Percentiles rank a stretch among this genome's conserved stretches.
Conservation (phyloP, 139 green algal species). For the Astrephomene gubernaculifera region DNA sequence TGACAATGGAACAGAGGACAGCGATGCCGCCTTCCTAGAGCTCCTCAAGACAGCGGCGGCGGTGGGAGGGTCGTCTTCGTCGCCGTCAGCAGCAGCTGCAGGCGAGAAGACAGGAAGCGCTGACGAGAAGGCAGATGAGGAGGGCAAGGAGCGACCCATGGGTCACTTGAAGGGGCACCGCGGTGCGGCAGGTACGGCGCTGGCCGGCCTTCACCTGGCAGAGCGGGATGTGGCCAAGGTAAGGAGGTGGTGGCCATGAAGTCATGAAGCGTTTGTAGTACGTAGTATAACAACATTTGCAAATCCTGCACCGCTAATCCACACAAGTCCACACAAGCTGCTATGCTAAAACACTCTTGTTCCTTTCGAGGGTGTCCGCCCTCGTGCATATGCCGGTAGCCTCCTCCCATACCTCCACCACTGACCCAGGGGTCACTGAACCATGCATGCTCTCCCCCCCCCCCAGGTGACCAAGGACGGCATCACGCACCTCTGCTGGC, state of each 20-base stretch:
- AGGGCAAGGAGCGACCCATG: neutral
- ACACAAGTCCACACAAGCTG: no score
- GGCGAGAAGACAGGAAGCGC: no score
- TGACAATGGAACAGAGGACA: constrained; percentile 31
- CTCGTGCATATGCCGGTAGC: no score
- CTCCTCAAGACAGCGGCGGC: neutral
- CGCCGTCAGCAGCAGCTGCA: neutral
- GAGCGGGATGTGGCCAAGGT: constrained; percentile 48
- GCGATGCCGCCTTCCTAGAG: constrained; percentile 48
- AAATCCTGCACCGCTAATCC: no score
- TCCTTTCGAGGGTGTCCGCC: no score
- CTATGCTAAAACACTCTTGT: no score
- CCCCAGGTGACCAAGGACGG: constrained; percentile 47
- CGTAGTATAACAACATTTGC: no score
- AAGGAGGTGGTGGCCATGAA: no score
- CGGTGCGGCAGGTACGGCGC: neutral
- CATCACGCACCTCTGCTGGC: constrained; percentile 31
- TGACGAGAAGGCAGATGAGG: no score
- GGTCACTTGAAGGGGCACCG: neutral
- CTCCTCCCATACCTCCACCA: no score
- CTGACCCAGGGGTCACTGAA: no score
- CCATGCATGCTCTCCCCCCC: neutral
- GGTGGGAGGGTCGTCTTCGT: neutral
- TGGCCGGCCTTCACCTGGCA: constrained; percentile 10
- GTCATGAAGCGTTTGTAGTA: no score